Evolutionary conservation across 176 grass and related monocot genomes (phyloP).

Genomic region (Aegilops tauschii): DNA sequence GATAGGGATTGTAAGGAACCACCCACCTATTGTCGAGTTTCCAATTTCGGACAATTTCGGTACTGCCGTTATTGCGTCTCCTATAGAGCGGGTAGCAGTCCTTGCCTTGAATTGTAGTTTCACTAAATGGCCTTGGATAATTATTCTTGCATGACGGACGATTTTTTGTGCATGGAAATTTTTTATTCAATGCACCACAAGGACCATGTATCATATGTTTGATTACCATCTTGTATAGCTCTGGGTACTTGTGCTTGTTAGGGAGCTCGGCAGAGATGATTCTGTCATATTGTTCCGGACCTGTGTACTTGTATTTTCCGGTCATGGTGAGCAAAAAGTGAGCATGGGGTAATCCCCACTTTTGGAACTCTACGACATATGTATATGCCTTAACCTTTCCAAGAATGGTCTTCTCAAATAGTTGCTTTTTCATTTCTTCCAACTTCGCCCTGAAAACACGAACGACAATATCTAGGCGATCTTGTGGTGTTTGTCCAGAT

Average conservation of each 20-base stretch:
- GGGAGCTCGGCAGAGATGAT: background rate
- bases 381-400: background rate
- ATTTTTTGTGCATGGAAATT: background rate
- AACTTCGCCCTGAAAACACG: background rate
- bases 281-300: background rate
- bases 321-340: background rate
- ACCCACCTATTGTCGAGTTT: background rate
- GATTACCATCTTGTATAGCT: background rate
- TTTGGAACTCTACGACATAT: background rate
- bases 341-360: background rate
- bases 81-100: background rate
- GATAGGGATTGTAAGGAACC: background rate
- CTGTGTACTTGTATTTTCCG: background rate
- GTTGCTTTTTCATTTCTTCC: background rate
- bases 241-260: background rate
- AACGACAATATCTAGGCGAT: background rate
- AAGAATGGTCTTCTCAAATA: background rate
- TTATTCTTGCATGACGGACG: background rate
- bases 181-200: no score
- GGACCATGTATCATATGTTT: slow-evolving; percentile 11
- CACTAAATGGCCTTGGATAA: background rate
- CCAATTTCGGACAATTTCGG: background rate
- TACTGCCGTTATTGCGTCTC: background rate
- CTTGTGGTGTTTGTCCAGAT: background rate
- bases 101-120: background rate